Conservation (phyloP, 179 eudicot genomes). For the Sideroxylon spinosum region DNA sequence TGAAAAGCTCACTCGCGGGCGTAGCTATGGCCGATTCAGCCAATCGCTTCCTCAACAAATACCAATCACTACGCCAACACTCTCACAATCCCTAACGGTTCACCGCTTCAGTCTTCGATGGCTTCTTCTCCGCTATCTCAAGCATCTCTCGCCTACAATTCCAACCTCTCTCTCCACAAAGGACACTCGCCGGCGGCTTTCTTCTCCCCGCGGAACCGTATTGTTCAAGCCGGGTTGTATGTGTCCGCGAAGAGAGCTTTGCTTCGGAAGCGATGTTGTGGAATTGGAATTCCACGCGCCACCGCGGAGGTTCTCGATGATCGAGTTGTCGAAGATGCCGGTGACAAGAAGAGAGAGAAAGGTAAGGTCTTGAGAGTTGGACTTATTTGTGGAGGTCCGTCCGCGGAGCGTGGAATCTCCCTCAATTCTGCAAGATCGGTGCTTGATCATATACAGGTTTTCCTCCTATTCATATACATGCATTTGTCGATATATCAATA, state of each 20-base stretch:
- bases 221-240: background rate
- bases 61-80: background rate
- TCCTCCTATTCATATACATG: too few species aligned
- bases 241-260: background rate
- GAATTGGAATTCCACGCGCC: constrained; percentile 11
- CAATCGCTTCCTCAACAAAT: background rate
- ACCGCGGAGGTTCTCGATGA: constrained; percentile 14
- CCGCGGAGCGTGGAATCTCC: constrained; percentile 86
- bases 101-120: background rate
- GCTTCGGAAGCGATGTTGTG: constrained; percentile 11
- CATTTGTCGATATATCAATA: background rate
- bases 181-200: background rate
- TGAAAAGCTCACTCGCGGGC: background rate
- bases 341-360: constrained; percentile 22
- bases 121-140: constrained; percentile 2
- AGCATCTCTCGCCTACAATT: background rate
- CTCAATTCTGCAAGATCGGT: constrained; percentile 86
- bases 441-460: constrained; percentile 87
- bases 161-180: background rate
- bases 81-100: background rate
- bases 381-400: constrained; percentile 84
- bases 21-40: background rate
- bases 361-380: constrained; percentile 55
- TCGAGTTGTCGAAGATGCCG: constrained; percentile 5
- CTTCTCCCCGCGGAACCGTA: background rate